Percentiles rank a stretch among this genome's conserved stretches.
Evolutionary conservation across 441 rosid species (phyloP).

Genomic region (Erodium chrysanthum): DNA sequence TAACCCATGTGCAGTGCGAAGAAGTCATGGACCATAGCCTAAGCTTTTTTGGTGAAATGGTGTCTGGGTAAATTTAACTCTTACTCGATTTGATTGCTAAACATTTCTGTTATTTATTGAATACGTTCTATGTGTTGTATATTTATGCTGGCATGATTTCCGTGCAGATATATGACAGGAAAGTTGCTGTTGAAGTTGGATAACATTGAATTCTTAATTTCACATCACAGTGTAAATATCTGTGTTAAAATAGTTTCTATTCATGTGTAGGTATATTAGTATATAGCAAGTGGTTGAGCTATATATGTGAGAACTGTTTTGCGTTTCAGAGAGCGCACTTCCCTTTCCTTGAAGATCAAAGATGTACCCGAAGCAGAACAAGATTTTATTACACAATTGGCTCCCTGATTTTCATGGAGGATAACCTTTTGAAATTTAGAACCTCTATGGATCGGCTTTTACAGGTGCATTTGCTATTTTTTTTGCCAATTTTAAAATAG

Average conservation of each 20-base stretch:
- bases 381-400: constrained; percentile 92
- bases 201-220: constrained; percentile 73
- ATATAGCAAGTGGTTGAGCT: neutral
- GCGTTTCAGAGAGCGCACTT: constrained; percentile 84
- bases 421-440: constrained; percentile 85
- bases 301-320: constrained; percentile 11
- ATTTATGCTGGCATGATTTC: neutral
- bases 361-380: constrained; percentile 95
- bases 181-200: constrained; percentile 93
- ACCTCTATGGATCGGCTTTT: constrained; percentile 89
- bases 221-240: constrained; percentile 79
- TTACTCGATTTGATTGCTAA: constrained; percentile 18
- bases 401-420: constrained; percentile 96
- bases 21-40: constrained; percentile 91
- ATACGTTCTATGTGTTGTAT: neutral
- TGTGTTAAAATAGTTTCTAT: neutral
- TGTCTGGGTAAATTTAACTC: constrained; percentile 69
- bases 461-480: constrained; percentile 34
- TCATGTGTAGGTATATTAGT: neutral
- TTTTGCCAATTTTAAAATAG: neutral
- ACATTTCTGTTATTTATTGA: constrained; percentile 9
- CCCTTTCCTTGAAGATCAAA: constrained; percentile 76
- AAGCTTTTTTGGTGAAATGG: constrained; percentile 88
- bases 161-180: constrained; percentile 92
- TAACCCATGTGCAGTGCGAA: constrained; percentile 54